Base-by-base conservation (phyloP, 345 rosid species). In the Hibiscus trionum region DNA sequence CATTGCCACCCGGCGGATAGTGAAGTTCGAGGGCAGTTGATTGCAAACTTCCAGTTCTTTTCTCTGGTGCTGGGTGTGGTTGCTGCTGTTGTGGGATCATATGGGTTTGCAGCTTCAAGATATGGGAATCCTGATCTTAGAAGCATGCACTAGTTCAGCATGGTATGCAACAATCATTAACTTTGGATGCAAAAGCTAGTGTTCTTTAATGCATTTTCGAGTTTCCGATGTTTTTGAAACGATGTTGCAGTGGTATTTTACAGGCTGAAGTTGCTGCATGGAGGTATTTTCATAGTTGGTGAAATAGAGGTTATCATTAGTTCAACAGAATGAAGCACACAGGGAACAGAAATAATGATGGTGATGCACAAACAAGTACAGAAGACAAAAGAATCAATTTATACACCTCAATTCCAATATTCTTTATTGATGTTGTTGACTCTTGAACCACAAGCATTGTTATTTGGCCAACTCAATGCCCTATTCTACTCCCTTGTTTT, bases 21-120 rank as follows among this genome's bases (percentile, higher is more conserved):
- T 7, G 83, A 80, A 80, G 83, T 87, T 66, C 88, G 93, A 21
- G 98, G 97, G 29, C 96, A 90, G 84, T 79, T 86, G 76, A 85
- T 91, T 1, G 98, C 98, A 5, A 90, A 85, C 80, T 86, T 90
- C 75, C 97, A 94, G 85, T 84, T 94, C 58, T 91, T 91, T 61
- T 71, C 86, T 44, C 61, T 90, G 75, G 86, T 87, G 70, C 82
- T 91, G 7, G 84, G 91, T 37, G 88, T 91, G 72, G 79, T 90
- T 67, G 87, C 71, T 24, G 82, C 85, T 7, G 95, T 86, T 77
- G 91, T 76, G 9, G 89, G 82, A 5, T 79, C 85, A 1, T 90
- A 88, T 75, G 78, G 77, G 37, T 84, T 82, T 76, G 87, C 84
- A 49, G 90, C 85, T 73, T 85, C 91, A 52, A 89, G 87, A 81